These are phyloP conservation scores for Gonium pectorale DNA, from an alignment of 139 green algal genomes.

Conservation along the genomic window DNA sequence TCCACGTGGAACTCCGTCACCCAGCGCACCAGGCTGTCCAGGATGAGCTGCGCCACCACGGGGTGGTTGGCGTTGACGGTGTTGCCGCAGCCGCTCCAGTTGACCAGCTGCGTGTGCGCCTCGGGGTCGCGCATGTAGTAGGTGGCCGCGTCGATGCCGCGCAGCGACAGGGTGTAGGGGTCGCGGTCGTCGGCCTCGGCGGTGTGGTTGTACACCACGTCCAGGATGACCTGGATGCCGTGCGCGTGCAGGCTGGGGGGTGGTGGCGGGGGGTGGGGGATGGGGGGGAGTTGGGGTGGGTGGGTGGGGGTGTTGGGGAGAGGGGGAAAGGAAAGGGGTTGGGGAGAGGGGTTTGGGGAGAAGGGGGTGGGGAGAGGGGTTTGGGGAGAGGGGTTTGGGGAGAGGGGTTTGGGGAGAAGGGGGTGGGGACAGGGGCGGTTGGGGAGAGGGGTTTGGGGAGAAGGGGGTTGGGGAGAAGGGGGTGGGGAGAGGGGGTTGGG, in stretches of 20 bases:
- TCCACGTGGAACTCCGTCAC: conserved; percentile 93
- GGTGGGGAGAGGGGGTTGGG: no score
- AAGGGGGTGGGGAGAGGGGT: no score
- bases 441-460: no score
- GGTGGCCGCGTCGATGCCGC: conserved; percentile 82
- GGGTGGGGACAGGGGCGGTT: no score
- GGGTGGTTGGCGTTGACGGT: conserved; percentile 92
- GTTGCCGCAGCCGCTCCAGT: conserved; percentile 93
- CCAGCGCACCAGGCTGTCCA: conserved; percentile 85
- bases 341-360: no score
- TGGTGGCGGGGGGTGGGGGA: not conserved
- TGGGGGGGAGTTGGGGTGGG: not conserved
- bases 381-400: no score
- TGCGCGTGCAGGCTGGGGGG: conserved; percentile 71
- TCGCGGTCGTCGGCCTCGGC: conserved; percentile 83
- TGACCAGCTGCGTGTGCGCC: conserved; percentile 76
- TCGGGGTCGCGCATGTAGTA: conserved; percentile 89
- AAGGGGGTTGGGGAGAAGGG: no score
- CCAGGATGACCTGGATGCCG: conserved; percentile 93
- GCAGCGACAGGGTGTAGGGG: conserved; percentile 33
- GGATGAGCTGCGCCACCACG: conserved; percentile 78
- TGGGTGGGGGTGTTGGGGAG: not conserved
- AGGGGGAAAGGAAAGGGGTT: no score
- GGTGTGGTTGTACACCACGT: conserved; percentile 98
- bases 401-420: no score